Base-by-base conservation (phyloP, 73 alveolate species). In the Paramecium biaurelia region DNA sequence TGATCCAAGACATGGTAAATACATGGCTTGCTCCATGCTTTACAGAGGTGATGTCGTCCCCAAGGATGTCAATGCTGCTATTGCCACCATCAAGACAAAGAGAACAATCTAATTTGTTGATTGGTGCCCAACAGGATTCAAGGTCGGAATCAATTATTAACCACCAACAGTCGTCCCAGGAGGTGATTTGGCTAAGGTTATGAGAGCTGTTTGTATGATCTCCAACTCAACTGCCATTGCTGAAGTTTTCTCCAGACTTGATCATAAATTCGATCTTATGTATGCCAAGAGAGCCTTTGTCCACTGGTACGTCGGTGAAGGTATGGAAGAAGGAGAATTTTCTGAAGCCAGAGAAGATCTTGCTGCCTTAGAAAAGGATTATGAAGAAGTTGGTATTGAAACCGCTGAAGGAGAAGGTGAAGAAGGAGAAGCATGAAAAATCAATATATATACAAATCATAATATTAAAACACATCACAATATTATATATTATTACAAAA, bases 241-340 rank as follows among this genome's bases (percentile, higher is more conserved):
- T 92, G 99, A 96, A 94, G 99, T 96, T 70, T 96, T 96, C 97
- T 95, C 98, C 87, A 95, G 98, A 94, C 93, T 98, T 92, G 99
- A 97, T 86, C 99, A 97, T 94, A 97, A 98, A 93, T 98, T 98
- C 98, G 99, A 98, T 97, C 97, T 97, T 94, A 97, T 98, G 99
- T 96, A 97, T 89, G 93, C 94, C 88, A 95, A 95, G 96, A 95
- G 99, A 90, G 99, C 99, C 85, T 97, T 96, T 90, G 98, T 96
- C 92, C 99, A 96, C 94, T 94, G 96, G 97, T 96, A 89, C 92
- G 99, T 96, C 70, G 97, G 97, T 42, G 93, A 93, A 85, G 98
- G 98, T 37, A 95, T 96, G 98, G 98, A 96, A 89, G 98, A 96
- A 90, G 95, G 97, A 53, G 97, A 95, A 85, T 95, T 97, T 92